These are phyloP conservation scores for Tetradesmus lagerheimii DNA, from an alignment of 139 green algal genomes.

Conservation along the genomic window DNA sequence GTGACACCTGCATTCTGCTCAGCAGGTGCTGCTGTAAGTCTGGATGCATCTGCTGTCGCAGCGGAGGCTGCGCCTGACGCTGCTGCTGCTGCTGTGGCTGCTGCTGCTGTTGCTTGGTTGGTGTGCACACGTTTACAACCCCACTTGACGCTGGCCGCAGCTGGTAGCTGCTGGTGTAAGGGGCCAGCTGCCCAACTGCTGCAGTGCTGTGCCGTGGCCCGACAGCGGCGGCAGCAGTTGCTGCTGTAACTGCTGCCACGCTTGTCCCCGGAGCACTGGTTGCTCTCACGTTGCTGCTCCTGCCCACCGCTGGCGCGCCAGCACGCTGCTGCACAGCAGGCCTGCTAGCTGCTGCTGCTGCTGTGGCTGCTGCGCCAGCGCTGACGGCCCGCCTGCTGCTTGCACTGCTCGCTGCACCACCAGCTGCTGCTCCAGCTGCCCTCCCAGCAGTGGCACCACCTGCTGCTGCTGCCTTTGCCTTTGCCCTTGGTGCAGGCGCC, in stretches of 20 bases:
- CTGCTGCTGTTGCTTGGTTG: not conserved
- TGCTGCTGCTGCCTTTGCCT: constrained; percentile 16
- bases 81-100: constrained; percentile 13
- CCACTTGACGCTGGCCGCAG: not conserved
- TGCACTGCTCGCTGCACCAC: not conserved
- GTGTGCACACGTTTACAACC: not conserved
- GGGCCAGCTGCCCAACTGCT: not conserved
- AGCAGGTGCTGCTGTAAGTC: not conserved
- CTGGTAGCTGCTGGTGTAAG: not conserved
- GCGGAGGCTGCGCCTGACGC: not conserved
- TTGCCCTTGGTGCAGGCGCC: not conserved
- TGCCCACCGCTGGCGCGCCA: not conserved
- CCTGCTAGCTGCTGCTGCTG: constrained; percentile 2
- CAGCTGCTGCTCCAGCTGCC: constrained; percentile 28
- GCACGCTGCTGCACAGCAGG: not conserved
- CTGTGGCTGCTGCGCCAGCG: not conserved
- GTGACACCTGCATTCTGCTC: not conserved
- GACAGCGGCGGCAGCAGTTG: not conserved
- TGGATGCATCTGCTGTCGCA: not conserved
- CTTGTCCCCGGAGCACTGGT: not conserved
- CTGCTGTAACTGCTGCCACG: not conserved
- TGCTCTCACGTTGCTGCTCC: not conserved
- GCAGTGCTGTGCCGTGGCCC: not conserved
- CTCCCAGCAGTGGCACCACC: not conserved
- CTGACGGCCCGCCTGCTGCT: not conserved